These are phyloP conservation scores for Talaromyces adpressus DNA, from an alignment of 495 filamentous ascomycete species.

Conservation along the genomic window DNA sequence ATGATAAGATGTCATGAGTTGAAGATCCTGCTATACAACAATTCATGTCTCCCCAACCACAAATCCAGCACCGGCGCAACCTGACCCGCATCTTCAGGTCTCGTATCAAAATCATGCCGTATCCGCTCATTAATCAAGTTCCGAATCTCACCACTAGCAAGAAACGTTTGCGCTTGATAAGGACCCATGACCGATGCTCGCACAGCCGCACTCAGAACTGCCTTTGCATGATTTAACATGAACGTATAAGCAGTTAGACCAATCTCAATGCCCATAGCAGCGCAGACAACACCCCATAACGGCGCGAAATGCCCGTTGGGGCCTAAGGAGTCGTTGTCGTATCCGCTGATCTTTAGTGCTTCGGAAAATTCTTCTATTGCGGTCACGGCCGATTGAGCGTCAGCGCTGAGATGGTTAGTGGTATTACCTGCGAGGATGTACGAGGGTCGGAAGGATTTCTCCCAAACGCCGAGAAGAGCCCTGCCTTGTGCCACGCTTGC, in stretches of 20 bases:
- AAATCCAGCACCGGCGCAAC: slow-evolving; percentile 81
- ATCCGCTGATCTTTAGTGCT: slow-evolving; percentile 25
- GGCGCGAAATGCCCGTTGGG: slow-evolving; percentile 67
- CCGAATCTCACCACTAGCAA: slow-evolving; percentile 62
- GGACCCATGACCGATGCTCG: slow-evolving; percentile 84
- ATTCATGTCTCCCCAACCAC: slow-evolving; percentile 91
- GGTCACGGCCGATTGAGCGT: slow-evolving; percentile 20
- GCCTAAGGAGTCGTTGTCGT: slow-evolving; percentile 23
- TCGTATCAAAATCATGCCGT: slow-evolving; percentile 46
- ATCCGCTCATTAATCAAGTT: slow-evolving; percentile 54
- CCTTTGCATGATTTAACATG: slow-evolving; percentile 81
- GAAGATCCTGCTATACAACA: slow-evolving; percentile 94
- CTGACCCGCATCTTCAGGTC: slow-evolving; percentile 80
- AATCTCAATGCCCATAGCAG: slow-evolving; percentile 51
- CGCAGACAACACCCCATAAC: slow-evolving; percentile 68
- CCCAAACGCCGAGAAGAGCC: slow-evolving; percentile 84
- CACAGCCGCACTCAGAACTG: slow-evolving; percentile 82
- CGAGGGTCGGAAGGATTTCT: slow-evolving; percentile 55
- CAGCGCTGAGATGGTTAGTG: background rate
- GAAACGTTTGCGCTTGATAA: slow-evolving; percentile 79
- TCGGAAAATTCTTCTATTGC: slow-evolving; percentile 33
- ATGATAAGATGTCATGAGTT: slow-evolving; percentile 48
- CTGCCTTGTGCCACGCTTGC: slow-evolving; percentile 79
- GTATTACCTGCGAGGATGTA: slow-evolving; percentile 16
- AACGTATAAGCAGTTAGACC: slow-evolving; percentile 77